Evolutionary conservation across 345 rosid genomes (phyloP), one percentile per base, ranked within the genome.

Genomic region (Schrenkiella parvula): DNA sequence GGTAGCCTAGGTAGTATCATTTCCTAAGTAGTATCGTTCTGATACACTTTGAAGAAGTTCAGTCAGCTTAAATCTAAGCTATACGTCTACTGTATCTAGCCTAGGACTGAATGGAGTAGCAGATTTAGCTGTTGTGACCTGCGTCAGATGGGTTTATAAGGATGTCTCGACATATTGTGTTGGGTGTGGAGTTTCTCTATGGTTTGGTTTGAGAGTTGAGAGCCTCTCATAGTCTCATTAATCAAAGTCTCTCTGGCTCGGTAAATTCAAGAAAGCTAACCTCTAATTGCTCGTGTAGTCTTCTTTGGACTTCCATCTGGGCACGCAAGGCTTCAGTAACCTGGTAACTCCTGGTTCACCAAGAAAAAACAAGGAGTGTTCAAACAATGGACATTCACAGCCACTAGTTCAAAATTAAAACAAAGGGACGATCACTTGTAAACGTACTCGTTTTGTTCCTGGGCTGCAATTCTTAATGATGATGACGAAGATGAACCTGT

Each of bases 261-360:
- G 56, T 57, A 34, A 22, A n/a, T 44, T n/a, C 0, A 53, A 52
- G 57, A 64, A 71, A 52, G 73, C 87, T 64, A 73, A 91, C 98
- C 98, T 93, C 98, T 68, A 93, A 79, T 75, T 93, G 96, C 76
- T 93, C 97, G 46, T 91, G 97, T 51, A 93, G 83, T 82, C 92
- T 85, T 71, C 95, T 74, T 73, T 93, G 98, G 58, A 93, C 96
- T 89, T 93, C 98, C 98, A 93, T 91, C 79, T 93, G 98, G 5
- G 87, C 91, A 64, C 96, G 81, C 74, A 93, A 78, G 68, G 98
- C 98, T 83, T 93, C 98, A 4, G 91, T 91, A 18, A 93, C 97
- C 81, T 86, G 91, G 78, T 71, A 85, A 72, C 95, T 87, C 60
- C 97, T 91, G 84, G 60, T 69, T 67, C 79, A 63, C 64, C 14